These are phyloP conservation scores for Dryas drummondii DNA, from an alignment of 306 rosid species.

Conservation along the genomic window DNA sequence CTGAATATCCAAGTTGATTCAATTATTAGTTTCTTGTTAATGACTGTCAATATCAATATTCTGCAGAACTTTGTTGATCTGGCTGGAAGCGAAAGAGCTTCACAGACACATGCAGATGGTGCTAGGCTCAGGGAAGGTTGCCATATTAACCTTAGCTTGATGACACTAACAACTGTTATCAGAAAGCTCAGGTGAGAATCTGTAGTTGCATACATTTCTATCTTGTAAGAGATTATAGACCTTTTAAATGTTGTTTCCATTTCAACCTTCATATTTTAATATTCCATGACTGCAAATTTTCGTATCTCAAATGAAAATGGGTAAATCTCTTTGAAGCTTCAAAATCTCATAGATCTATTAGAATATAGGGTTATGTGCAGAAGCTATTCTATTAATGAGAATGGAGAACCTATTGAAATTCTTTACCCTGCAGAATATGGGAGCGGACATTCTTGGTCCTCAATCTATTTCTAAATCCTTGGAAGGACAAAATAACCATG, in stretches of 20 bases:
- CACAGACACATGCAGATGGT: slow-evolving; percentile 97
- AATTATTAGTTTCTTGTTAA: slow-evolving; percentile 3
- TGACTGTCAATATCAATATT: slow-evolving; percentile 8
- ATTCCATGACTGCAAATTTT: background rate
- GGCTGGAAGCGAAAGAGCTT: slow-evolving; percentile 99
- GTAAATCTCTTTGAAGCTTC: too few species aligned
- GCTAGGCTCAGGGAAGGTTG: slow-evolving; percentile 98
- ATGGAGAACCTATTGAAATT: too few species aligned
- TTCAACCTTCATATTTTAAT: background rate
- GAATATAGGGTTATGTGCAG: too few species aligned
- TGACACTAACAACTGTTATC: slow-evolving; percentile 99
- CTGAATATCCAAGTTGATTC: slow-evolving; percentile 10
- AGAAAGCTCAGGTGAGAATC: slow-evolving; percentile 89
- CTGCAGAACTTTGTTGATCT: slow-evolving; percentile 95
- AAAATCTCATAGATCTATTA: too few species aligned
- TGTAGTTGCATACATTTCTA: background rate
- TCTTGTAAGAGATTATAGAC: background rate
- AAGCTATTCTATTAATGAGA: too few species aligned
- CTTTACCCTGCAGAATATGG: too few species aligned
- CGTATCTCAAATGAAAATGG: too few species aligned
- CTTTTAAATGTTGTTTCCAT: background rate
- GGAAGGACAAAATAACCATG: too few species aligned
- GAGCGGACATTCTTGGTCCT: too few species aligned
- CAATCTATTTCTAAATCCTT: too few species aligned
- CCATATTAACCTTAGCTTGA: slow-evolving; percentile 97